Conservation (phyloP, 805 yeast species). For the Hanseniaspora nectarophila region DNA sequence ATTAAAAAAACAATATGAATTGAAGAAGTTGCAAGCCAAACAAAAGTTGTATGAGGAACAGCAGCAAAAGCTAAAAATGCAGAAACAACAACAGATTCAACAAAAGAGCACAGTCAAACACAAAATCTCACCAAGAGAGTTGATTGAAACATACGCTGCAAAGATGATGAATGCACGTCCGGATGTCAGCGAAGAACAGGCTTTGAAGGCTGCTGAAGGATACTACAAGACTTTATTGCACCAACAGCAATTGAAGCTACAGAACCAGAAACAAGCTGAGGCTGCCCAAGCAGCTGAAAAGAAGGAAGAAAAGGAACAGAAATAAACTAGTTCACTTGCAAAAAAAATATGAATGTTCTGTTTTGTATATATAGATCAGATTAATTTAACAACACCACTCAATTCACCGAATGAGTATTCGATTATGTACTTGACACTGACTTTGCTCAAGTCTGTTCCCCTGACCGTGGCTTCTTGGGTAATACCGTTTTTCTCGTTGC, state of each 20-base stretch:
- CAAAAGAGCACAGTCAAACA: background rate
- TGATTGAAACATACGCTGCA: constrained; percentile 25
- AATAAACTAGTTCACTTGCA: background rate
- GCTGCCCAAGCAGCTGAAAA: background rate
- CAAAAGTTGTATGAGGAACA: constrained; percentile 17
- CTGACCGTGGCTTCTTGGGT: constrained; percentile 31
- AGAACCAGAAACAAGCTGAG: background rate
- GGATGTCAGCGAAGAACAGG: constrained; percentile 25
- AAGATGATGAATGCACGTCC: constrained; percentile 27
- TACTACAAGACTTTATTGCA: constrained; percentile 22
- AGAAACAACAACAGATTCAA: constrained; percentile 8
- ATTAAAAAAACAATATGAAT: constrained; percentile 43
- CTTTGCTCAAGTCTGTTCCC: constrained; percentile 18
- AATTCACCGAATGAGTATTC: background rate
- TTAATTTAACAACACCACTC: constrained; percentile 3
- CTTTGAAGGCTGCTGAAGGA: constrained; percentile 28
- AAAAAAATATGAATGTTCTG: background rate
- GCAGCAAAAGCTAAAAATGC: constrained; percentile 12
- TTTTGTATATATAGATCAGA: background rate
- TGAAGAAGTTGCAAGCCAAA: constrained; percentile 14
- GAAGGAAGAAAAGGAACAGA: background rate
- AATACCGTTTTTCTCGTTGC: constrained; percentile 39
- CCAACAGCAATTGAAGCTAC: constrained; percentile 19
- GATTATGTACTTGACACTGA: constrained; percentile 21
- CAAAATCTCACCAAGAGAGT: constrained; percentile 18